Conservation (phyloP, 345 rosid genomes). For the Geranium brycei region DNA sequence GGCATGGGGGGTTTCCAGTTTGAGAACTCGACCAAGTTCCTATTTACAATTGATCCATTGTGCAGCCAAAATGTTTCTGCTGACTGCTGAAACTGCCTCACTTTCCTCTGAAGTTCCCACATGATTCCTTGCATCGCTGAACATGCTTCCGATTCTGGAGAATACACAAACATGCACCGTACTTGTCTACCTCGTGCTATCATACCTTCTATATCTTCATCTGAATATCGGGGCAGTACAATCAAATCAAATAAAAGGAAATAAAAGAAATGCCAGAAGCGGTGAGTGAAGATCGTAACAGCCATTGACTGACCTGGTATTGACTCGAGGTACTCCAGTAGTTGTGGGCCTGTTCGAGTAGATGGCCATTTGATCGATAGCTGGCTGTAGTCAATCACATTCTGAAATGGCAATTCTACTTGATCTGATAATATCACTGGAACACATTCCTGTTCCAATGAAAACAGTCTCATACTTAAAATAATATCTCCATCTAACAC, state of each 20-base stretch:
- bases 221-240: slow-evolving; percentile 17
- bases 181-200: slow-evolving; percentile 54
- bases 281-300: background rate
- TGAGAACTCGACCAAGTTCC: slow-evolving; percentile 54
- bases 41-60: slow-evolving; percentile 53
- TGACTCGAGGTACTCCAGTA: slow-evolving; percentile 73
- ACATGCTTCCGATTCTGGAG: slow-evolving; percentile 49
- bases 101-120: slow-evolving; percentile 95
- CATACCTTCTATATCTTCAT: slow-evolving; percentile 50
- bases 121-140: slow-evolving; percentile 71
- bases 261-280: background rate
- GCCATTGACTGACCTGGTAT: slow-evolving; percentile 35
- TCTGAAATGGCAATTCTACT: slow-evolving; percentile 85
- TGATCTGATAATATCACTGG: slow-evolving; percentile 87
- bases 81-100: slow-evolving; percentile 79
- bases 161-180: slow-evolving; percentile 74
- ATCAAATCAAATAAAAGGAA: background rate
- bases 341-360: slow-evolving; percentile 52
- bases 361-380: slow-evolving; percentile 98
- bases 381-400: slow-evolving; percentile 62
- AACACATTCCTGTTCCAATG: slow-evolving; percentile 63
- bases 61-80: slow-evolving; percentile 95
- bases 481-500: background rate
- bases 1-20: slow-evolving; percentile 71
- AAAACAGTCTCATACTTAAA: too few species aligned